Conservation (phyloP, 2,329 filamentous ascomycete species). For the Ophiostoma triangulosporum region DNA sequence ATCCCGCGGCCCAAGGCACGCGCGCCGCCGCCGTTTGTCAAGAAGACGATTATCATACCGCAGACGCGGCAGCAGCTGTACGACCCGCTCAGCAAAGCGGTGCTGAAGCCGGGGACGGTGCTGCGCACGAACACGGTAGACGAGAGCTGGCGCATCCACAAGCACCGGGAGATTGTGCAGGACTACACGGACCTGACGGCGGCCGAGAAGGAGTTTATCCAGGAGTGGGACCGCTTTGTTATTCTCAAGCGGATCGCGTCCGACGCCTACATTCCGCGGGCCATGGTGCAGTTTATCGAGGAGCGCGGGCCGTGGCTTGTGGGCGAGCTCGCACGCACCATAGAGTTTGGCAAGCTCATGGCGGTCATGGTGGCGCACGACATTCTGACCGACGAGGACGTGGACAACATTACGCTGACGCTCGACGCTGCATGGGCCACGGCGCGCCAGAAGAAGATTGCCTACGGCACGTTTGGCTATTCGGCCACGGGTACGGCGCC, state of each 20-base stretch:
- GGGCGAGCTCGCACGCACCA: slow-evolving; percentile 31
- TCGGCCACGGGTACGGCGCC: not conserved
- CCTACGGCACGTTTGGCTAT: not conserved
- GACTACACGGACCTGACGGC: slow-evolving; percentile 43
- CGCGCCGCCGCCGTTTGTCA: not conserved
- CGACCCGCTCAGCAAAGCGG: slow-evolving; percentile 41
- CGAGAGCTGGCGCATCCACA: slow-evolving; percentile 42
- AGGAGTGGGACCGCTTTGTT: slow-evolving; percentile 44
- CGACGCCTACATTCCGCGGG: slow-evolving; percentile 35
- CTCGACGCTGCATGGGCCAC: slow-evolving; percentile 18
- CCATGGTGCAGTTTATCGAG: slow-evolving; percentile 38
- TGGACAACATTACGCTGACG: slow-evolving; percentile 28
- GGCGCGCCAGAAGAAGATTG: not conserved
- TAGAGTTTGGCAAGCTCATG: slow-evolving; percentile 42
- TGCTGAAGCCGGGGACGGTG: slow-evolving; percentile 33
- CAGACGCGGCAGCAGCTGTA: slow-evolving; percentile 39
- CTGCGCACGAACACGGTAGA: slow-evolving; percentile 30
- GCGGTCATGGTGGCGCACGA: slow-evolving; percentile 36
- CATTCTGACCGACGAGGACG: slow-evolving; percentile 30
- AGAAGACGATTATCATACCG: slow-evolving; percentile 23
- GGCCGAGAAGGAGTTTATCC: slow-evolving; percentile 44
- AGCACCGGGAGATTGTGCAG: slow-evolving; percentile 42
- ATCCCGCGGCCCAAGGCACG: not conserved
- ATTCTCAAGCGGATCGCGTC: slow-evolving; percentile 37
- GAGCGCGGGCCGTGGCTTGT: slow-evolving; percentile 40